Conservation (phyloP, 805 yeast genomes). For the Barnettozyma sp. region DNA sequence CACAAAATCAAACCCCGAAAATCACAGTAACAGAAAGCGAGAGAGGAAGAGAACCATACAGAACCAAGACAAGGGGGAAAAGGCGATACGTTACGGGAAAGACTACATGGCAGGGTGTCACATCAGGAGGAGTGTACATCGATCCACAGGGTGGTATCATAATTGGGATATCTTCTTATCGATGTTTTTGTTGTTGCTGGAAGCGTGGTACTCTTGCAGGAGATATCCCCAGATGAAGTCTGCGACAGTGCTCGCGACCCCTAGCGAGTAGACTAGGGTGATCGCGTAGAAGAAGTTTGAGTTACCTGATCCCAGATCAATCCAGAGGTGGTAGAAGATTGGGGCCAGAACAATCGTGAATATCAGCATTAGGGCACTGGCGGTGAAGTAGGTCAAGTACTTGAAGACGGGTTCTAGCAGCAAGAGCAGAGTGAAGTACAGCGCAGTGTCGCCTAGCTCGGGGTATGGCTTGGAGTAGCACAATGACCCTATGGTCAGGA, state of each 20-base stretch:
- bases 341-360: constrained; percentile 70
- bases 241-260: constrained; percentile 57
- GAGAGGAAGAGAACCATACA: too few relatives aligned
- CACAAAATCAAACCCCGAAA: constrained; percentile 6
- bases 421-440: constrained; percentile 42
- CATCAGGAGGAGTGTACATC: too few relatives aligned
- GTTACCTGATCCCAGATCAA: constrained; percentile 88
- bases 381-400: constrained; percentile 39
- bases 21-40: too few relatives aligned
- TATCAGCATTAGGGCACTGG: constrained; percentile 46
- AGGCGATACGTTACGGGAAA: too few relatives aligned
- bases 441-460: constrained; percentile 67
- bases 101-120: too few relatives aligned
- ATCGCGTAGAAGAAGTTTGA: constrained; percentile 95
- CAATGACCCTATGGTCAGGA: constrained; percentile 43
- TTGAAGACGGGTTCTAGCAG: constrained; percentile 41
- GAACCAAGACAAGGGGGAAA: too few relatives aligned
- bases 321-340: constrained; percentile 90
- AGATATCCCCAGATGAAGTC: constrained; percentile 72
- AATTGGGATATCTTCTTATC: constrained; percentile 9
- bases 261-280: constrained; percentile 69
- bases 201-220: constrained; percentile 15
- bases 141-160: too few relatives aligned
- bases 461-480: constrained; percentile 80
- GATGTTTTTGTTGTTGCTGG: constrained; percentile 3